Evolutionary conservation across 2,329 filamentous ascomycete species (phyloP), one percentile per base, ranked within the genome.

Genomic region (Trichophyton rubrum): DNA sequence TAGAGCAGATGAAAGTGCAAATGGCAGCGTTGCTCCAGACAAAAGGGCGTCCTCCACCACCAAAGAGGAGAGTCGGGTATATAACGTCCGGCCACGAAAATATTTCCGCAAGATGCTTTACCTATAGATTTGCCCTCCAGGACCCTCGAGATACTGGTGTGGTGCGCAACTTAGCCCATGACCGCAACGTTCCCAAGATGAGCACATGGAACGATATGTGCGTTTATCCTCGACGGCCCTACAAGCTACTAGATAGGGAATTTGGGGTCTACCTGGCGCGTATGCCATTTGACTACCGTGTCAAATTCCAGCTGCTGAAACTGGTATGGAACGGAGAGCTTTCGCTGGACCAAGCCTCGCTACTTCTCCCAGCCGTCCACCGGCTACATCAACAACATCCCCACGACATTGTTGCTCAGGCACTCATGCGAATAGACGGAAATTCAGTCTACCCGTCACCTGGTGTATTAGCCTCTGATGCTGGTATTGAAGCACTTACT

Each of bases 271-370:
- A 64, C 43, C n/a, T 68, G 40, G 27, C 49, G 20, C 6, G n/a
- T 6, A 38, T 60, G 6, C 70, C 64, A 1, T 65, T 82, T 61
- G 73, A 81, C 3, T 88, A 84, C 63, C 68, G 72, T 0, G 67
- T 85, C 0, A 74, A 82, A 4, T 87, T 84, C 66, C 85, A 88
- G 65, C 73, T 88, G 3, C 80, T 86, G 58, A 79, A 78, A 15
- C 72, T 91, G 3, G 82, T 84, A 0, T 77, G 79, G 66, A 87
- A 87, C 64, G 82, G 81, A 22, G 83, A 80, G 60, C 74, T 90
- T 1, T 74, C 82, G 11, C 86, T 87, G 0, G 65, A 67, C 0
- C 80, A 73, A 1, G 82, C 84, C 0, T 35, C 24, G 2, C 30
- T 56, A 5, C 20, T 53, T 3, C 24, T 35, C 17, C 17, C 22